Conservation (phyloP, 106 monocot species). For the Apostasia ramifera region DNA sequence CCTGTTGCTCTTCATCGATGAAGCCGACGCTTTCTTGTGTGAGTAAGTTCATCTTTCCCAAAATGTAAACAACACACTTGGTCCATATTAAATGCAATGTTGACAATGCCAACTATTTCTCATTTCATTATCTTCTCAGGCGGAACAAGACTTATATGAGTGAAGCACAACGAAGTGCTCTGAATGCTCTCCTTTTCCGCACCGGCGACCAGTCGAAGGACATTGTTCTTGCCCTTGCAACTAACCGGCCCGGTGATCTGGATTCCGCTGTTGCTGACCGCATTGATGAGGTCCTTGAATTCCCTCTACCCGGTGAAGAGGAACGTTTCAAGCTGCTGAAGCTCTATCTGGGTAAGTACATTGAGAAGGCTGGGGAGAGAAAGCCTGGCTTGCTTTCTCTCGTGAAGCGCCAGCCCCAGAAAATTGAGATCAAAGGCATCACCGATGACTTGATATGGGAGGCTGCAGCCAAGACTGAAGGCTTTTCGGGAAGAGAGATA, state of each 20-base stretch:
- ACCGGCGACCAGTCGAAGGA: constrained; percentile 86
- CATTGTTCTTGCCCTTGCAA: constrained; percentile 83
- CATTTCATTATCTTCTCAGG: constrained; percentile 16
- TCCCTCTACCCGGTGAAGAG: constrained; percentile 80
- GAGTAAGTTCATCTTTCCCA: constrained; percentile 57
- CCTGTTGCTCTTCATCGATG: constrained; percentile 87
- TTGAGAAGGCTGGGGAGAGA: constrained; percentile 42
- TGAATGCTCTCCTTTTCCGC: constrained; percentile 84
- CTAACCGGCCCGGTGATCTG: constrained; percentile 93
- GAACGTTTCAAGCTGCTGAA: constrained; percentile 83
- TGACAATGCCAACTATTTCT: background rate
- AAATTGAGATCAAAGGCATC: constrained; percentile 66
- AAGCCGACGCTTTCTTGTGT: constrained; percentile 99
- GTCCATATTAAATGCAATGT: background rate
- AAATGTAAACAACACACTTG: too few species aligned
- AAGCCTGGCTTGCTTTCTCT: constrained; percentile 20
- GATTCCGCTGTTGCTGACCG: constrained; percentile 90
- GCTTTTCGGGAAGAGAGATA: constrained; percentile 92
- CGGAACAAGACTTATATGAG: constrained; percentile 86
- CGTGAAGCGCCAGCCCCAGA: constrained; percentile 44
- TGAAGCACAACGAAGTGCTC: constrained; percentile 74
- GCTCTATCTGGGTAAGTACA: constrained; percentile 88
- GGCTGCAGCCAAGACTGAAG: constrained; percentile 76
- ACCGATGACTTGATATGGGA: constrained; percentile 69
- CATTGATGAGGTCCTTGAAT: constrained; percentile 92